Evolutionary conservation across 371 early-diverging fungal genomes (phyloP), one percentile per base, ranked within the genome.

Genomic region (Mortierella polycephala): DNA sequence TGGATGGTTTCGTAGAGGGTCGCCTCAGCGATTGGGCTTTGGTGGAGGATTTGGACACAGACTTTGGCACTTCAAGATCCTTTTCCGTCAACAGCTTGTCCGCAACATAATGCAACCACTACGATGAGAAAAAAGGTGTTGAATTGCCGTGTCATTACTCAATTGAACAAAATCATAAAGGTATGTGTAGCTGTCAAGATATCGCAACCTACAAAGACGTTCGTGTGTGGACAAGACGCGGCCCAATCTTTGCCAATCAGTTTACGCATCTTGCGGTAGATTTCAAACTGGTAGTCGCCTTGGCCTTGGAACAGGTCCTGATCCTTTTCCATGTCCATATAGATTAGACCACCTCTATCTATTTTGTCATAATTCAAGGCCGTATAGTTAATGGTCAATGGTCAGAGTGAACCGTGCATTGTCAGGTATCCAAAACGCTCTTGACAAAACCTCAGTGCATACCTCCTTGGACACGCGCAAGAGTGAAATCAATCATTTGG

Each of bases 241-340:
- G 69, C 50, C 93, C 93, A 92, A 51, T 85, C 74, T 9, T 75
- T 75, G 11, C 69, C 60, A 16, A 81, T 67, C 39, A 73, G 81
- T 39, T 72, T 74, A 39, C 85, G 85, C 95, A 95, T 95, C 83
- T 85, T 83, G 59, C 93, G 82, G 64, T 96, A 96, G 30, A 95
- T 86, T 46, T 91, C 93, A 75, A 87, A 95, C 82, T 94, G 94
- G 46, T 86, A 83, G 74, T 95, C 95, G 20, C 90, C 93, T 18
- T 82, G 60, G 13, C 96, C 95, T 7, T 74, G 84, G 68, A 92
- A 94, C 60, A 86, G 83, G 30, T 86, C 87, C 60, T 85, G 85
- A 68, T 91, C 92, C 58, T 82, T 68, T 50, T 72, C 75, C 42
- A 75, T 41, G 18, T 72, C 72, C 75, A 81, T 81, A 53, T 75